Evolutionary conservation across 768 basidiomycete species (phyloP), one percentile per base, ranked within the genome.

Genomic region (Cyclocybe aegerita): DNA sequence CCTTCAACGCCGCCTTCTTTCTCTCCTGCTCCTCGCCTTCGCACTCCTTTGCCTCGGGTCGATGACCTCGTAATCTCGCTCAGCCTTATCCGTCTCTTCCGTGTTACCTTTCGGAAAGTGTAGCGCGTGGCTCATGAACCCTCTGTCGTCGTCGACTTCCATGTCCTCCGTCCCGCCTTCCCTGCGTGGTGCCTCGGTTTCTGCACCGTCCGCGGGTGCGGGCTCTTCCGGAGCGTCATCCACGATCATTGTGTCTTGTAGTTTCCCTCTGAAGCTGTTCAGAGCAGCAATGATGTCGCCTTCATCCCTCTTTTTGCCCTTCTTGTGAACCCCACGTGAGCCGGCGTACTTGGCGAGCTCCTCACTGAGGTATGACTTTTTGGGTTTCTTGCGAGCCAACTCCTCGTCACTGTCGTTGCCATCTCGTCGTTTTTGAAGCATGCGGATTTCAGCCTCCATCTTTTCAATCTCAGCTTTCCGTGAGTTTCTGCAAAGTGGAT

Each of bases 371-470:
- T 85, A 81, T 0, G 91, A 93, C 52, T 81, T 81, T 51, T 83
- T 85, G 47, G 70, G 65, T 49, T 83, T 83, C 57, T 74, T 81
- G 54, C 62, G 77, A 12, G 79, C 64, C 11, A 67, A 55, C 39
- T 91, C 87, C 31, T 87, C 88, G 58, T 88, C 88, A 38, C 80
- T 84, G 17, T 76, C 77, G 10, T 74, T 73, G 1, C 75, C 81
- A 23, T 75, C 79, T 7, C 78, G 80, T 38, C 76, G 78, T 53
- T 84, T 82, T 29, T 82, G 75, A 6, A 96, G 80, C 54, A 81
- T 86, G 17, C 90, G 86, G 48, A 98, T 88, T 39, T 93, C 89
- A 6, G 82, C 83, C 66, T 98, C 92, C 85, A 98, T 90, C 59
- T 80, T 86, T 58, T 85, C 86, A 44, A 97, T 90, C 64, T 93